Evolutionary conservation across 1,139 yeast genomes (phyloP), one percentile per base, ranked within the genome.

Genomic region (Diutina pseudorugosa): DNA sequence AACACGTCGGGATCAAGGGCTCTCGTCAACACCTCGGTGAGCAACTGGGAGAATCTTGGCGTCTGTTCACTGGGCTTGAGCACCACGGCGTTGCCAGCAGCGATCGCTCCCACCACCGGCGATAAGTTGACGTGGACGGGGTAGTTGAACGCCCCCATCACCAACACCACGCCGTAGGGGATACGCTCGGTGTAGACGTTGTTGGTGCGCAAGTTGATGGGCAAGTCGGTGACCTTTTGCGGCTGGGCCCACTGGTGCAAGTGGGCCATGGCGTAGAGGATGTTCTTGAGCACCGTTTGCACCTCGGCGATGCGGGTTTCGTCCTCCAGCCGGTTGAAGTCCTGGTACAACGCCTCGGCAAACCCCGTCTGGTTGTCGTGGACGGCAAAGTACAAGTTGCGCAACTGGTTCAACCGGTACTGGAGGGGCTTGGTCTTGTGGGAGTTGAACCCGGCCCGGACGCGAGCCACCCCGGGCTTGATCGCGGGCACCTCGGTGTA

Each of bases 81-180:
- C 23, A 87, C 81, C 27, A 87, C 94, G 7, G 83, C 75, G 65
- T 91, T 91, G 21, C 98, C 98, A 20, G 85, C 90, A 1, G 96
- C 90, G 60, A 93, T 71, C 1, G 96, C 96, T 33, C 89, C 89
- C 43, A 83, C 75, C 19, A 91, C 62, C 0, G 97, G 90, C 16
- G 79, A 72, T 25, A 90, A 58, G 0, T 88, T 63, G 57, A 91
- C 70, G 47, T 78, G 58, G 52, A 87, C 66, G 0, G 98, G 98
- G 65, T 85, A 93, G 68, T 91, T 91, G 77, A 87, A 91, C 0
- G 98, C 96, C 1, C 90, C 71, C 53, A 90, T 80, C 53, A 91
- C 72, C 57, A 90, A 74, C 2, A 86, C 86, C 4, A 81, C 78
- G 1, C 98, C 97, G 57, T 82, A 67, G 1, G 98, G 93, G 51